These are phyloP conservation scores for Lentinula lateritia DNA, from an alignment of 768 basidiomycete genomes.

Conservation along the genomic window DNA sequence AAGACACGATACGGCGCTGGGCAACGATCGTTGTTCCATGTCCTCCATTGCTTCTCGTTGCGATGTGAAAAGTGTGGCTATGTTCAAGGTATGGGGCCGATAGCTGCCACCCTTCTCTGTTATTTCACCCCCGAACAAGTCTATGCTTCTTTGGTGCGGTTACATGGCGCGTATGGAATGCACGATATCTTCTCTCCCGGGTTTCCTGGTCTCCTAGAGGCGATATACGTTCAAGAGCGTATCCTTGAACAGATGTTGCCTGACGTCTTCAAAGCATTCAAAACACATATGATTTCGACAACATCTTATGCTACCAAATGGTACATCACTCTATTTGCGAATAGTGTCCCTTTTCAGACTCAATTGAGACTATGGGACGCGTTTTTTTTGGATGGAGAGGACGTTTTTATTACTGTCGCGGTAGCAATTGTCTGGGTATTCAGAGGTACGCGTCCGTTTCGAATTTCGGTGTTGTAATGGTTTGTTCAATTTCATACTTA, in stretches of 20 bases:
- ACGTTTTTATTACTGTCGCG: constrained; percentile 81
- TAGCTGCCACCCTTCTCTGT: constrained; percentile 90
- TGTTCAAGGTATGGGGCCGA: constrained; percentile 98
- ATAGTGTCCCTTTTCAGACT: constrained; percentile 92
- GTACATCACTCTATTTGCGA: constrained; percentile 98
- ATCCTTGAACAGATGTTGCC: constrained; percentile 87
- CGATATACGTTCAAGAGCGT: constrained; percentile 94
- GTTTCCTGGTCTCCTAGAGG: constrained; percentile 91
- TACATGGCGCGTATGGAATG: constrained; percentile 86
- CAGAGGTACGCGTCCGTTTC: constrained; percentile 49
- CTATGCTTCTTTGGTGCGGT: constrained; percentile 77
- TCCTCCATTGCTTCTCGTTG: constrained; percentile 87
- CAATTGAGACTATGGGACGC: constrained; percentile 95
- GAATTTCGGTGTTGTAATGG: not conserved
- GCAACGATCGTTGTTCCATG: constrained; percentile 93
- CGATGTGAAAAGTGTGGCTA: constrained; percentile 87
- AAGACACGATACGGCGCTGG: constrained; percentile 93
- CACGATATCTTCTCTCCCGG: constrained; percentile 89
- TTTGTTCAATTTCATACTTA: not conserved
- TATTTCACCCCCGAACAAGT: constrained; percentile 90
- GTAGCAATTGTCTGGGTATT: constrained; percentile 90
- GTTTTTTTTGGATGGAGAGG: constrained; percentile 85
- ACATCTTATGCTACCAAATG: constrained; percentile 98
- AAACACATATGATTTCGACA: constrained; percentile 85
- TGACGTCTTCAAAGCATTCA: constrained; percentile 79